phyloP scores from a whole-genome alignment of 352 stramenopile species.

The Pythium sukuiense region DNA sequence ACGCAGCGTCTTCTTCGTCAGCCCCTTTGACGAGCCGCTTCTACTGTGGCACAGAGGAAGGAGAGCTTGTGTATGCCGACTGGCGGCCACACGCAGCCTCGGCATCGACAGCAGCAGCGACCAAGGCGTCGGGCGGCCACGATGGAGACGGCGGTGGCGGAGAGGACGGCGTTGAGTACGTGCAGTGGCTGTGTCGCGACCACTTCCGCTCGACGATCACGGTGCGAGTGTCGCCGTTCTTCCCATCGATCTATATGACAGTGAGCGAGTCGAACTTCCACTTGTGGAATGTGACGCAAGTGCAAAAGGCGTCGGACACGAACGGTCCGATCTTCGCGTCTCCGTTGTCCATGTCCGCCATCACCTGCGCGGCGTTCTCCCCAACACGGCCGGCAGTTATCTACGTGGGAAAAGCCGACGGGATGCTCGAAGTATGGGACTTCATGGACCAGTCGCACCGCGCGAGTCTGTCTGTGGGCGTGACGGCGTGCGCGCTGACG shows the following conservation, averaged over 20 bases:
- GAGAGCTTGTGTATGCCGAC: slow-evolving; percentile 89
- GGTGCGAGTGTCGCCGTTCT: slow-evolving; percentile 89
- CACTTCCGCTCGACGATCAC: slow-evolving; percentile 84
- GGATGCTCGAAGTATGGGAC: slow-evolving; percentile 93
- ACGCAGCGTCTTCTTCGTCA: slow-evolving; percentile 16
- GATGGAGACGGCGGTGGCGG: slow-evolving; percentile 32
- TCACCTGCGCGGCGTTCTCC: slow-evolving; percentile 89
- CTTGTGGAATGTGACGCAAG: slow-evolving; percentile 87
- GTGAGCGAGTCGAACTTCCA: slow-evolving; percentile 91
- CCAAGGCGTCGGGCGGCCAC: slow-evolving; percentile 38
- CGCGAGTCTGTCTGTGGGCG: slow-evolving; percentile 71
- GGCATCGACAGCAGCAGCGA: slow-evolving; percentile 14
- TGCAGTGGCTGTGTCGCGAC: slow-evolving; percentile 89
- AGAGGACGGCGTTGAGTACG: slow-evolving; percentile 83
- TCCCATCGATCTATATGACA: slow-evolving; percentile 85
- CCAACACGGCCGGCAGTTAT: slow-evolving; percentile 86
- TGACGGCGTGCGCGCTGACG: slow-evolving; percentile 88
- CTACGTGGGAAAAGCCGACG: slow-evolving; percentile 88
- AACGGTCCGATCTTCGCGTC: slow-evolving; percentile 87
- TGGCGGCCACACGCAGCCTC: slow-evolving; percentile 74
- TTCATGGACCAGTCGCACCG: slow-evolving; percentile 92
- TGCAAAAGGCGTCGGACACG: slow-evolving; percentile 30
- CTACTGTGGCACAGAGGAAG: slow-evolving; percentile 87
- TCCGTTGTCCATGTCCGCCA: slow-evolving; percentile 69
- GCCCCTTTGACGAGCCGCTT: slow-evolving; percentile 60